Conservation (phyloP, 305 asterid genomes). For the Fraxinus nigra region DNA sequence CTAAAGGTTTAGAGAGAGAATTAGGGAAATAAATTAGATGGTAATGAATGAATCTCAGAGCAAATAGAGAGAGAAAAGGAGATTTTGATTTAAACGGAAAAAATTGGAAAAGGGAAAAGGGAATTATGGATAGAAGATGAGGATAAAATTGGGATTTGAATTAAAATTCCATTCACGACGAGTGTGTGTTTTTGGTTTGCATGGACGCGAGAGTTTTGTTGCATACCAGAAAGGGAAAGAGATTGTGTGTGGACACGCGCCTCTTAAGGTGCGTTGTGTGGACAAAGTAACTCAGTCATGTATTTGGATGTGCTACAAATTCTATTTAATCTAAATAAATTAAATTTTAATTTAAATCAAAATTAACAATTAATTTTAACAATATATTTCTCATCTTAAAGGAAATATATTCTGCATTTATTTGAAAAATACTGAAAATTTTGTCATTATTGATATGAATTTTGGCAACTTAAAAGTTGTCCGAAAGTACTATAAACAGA, state of each 20-base stretch:
- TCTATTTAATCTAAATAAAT: neutral
- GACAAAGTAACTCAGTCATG: neutral
- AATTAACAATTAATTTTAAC: too few relatives aligned
- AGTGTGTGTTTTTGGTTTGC: conserved; percentile 34
- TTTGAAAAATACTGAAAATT: neutral
- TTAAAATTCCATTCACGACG: neutral
- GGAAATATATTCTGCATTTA: neutral
- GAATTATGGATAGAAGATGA: conserved; percentile 16
- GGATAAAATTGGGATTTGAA: conserved; percentile 15
- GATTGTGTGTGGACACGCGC: conserved; percentile 19
- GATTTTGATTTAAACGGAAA: neutral
- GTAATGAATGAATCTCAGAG: conserved; percentile 15
- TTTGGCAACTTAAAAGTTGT: neutral
- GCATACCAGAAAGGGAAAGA: conserved; percentile 25
- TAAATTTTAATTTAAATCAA: too few relatives aligned
- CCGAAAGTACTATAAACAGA: neutral
- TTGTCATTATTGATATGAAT: neutral
- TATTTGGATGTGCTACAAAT: neutral
- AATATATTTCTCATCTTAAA: neutral
- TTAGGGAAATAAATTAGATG: neutral
- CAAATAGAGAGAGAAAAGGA: neutral
- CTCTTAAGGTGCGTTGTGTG: conserved; percentile 17
- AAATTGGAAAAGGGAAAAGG: neutral
- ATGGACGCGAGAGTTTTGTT: conserved; percentile 72
- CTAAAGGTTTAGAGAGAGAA: neutral